phyloP scores from a whole-genome alignment of 192 early-diverging fungal genomes.

The Backusella circina region DNA sequence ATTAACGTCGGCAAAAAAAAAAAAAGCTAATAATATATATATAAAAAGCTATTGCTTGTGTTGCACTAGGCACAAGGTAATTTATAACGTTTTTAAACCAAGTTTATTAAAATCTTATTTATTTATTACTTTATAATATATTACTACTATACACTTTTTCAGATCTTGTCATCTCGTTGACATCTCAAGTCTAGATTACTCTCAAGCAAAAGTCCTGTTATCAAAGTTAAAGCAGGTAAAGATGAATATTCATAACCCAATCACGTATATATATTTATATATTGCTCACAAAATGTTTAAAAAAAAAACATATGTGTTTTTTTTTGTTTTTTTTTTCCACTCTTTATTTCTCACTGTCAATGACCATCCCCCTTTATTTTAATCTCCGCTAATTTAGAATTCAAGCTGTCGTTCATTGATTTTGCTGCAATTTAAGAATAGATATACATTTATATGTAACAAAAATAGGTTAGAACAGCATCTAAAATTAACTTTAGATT shows the following conservation, averaged over 20 bases:
- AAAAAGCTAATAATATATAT: background rate
- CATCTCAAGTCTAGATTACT: conserved; percentile 2
- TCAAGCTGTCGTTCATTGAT: background rate
- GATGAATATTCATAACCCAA: background rate
- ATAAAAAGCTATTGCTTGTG: conserved; percentile 20
- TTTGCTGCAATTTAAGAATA: conserved; percentile 21
- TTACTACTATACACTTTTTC: background rate
- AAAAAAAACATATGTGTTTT: background rate
- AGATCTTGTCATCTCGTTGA: conserved; percentile 13
- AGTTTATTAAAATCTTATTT: background rate
- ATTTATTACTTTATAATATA: background rate
- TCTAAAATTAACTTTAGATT: conserved; percentile 1
- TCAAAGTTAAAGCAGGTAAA: background rate
- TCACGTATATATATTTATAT: background rate
- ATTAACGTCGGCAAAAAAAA: background rate
- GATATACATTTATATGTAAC: conserved; percentile 26
- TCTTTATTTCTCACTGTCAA: background rate
- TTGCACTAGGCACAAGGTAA: conserved; percentile 23
- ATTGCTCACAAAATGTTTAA: background rate
- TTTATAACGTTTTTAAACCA: background rate
- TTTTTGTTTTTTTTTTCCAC: background rate
- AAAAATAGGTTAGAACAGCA: conserved; percentile 10
- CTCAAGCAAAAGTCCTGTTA: background rate
- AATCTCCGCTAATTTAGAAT: background rate
- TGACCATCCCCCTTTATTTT: background rate